Evolutionary conservation across 108 stramenopile species (phyloP), one percentile per base, ranked within the genome.

Genomic region (Skeletonema potamos): DNA sequence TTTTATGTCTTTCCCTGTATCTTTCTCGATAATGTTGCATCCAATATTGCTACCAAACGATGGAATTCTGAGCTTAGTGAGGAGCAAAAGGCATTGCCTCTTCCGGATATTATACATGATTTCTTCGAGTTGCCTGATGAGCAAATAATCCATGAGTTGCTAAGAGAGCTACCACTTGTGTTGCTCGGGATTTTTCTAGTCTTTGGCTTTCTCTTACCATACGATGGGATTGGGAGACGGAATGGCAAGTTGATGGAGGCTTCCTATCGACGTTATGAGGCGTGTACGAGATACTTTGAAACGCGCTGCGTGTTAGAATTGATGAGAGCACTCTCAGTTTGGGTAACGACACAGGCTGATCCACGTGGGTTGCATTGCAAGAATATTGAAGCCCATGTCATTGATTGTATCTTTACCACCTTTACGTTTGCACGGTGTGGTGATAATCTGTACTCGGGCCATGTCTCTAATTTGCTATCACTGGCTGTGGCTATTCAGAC

Each of bases 391-490:
- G 3, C 62, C 22, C 24, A 27, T 17, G 12, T 27, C 9, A 63
- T 69, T 13, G 68, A 62, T 12, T 27, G 27, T 8, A 36, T 69
- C 20, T 69, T 27, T 15, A 69, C 68, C n/a, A 58, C 34, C 59
- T 64, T 26, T 22, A 69, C 68, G 26, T 69, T 69, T 44, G 68
- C 68, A 22, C 68, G 68, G 4, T 69, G 68, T 13, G 68, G 68
- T 18, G 68, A 69, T 24, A 69, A 69, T 24, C 27, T 69, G 13
- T 69, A 63, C 12, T 41, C 34, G 22, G 68, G 68, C 12, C 68
- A 69, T 24, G 68, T 34, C 12, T 27, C 37, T 4, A 56, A 69
- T 24, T 41, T 69, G 24, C 27, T 69, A 10, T 62, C 60, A 9
- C 18, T 69, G 13, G 68, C 29, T 3, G 4, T 62, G 29, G 2